phyloP scores from a whole-genome alignment of 495 filamentous ascomycete genomes.

The Penicillium ochrochloron region DNA sequence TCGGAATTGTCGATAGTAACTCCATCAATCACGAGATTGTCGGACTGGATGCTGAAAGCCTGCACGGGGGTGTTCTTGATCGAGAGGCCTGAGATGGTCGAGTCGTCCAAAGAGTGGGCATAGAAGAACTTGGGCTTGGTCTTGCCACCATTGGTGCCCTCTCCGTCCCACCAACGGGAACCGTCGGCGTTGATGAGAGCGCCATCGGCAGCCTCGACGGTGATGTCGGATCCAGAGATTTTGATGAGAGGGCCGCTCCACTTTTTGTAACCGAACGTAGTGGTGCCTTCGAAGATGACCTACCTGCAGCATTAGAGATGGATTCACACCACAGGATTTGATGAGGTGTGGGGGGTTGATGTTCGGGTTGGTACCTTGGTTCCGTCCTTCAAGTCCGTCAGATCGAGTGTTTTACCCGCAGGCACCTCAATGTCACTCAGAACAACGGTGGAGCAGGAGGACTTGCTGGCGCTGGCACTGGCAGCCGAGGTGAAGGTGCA shows the following conservation, averaged over 20 bases:
- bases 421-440: background rate
- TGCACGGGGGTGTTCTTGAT: slow-evolving; percentile 67
- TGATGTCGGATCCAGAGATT: background rate
- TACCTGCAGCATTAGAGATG: background rate
- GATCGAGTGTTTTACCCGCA: slow-evolving; percentile 3
- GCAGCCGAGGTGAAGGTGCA: slow-evolving; percentile 1
- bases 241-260: slow-evolving; percentile 1
- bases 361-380: background rate
- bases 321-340: background rate
- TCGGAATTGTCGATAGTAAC: slow-evolving; percentile 58
- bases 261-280: slow-evolving; percentile 3
- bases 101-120: slow-evolving; percentile 35
- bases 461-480: background rate
- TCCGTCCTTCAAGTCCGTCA: background rate
- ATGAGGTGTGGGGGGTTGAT: too few relatives aligned
- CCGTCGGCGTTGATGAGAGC: background rate
- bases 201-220: background rate
- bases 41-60: slow-evolving; percentile 59
- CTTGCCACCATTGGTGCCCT: slow-evolving; percentile 2
- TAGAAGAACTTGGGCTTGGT: slow-evolving; percentile 10
- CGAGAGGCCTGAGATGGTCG: slow-evolving; percentile 48
- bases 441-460: background rate
- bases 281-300: slow-evolving; percentile 9
- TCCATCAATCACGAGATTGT: slow-evolving; percentile 41
- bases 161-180: slow-evolving; percentile 3